Base-by-base conservation (phyloP, 257 asterid species). In the Catharanthus roseus region DNA sequence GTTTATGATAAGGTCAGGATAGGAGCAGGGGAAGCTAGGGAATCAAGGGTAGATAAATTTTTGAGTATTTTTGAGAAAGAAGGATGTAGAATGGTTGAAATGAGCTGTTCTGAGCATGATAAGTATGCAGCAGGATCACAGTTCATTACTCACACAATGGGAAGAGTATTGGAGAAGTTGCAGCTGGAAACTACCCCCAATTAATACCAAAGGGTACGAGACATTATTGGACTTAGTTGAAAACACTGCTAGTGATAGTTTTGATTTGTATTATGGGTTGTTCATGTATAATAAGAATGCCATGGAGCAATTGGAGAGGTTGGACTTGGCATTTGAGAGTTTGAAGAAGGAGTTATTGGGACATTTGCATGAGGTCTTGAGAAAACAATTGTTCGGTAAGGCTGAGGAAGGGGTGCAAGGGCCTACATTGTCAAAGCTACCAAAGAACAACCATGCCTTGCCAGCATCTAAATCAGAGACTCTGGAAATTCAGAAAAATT, bases 61-160 rank as follows among this genome's bases (percentile, higher is more conserved):
- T 69, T 91, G 70, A 86, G 85, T 33, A 78, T 91, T 75, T 91
- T 91, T 72, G 82, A 72, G 53, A 86, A 86, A 65, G 97, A 91
- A 77, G 97, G 97, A 28, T 91, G 97, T 64, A 76, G 83, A 11
- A 91, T 91, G 97, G 97, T 82, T 70, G 95, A 85, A 70, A 91
- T 91, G 96, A 80, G 82, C 13, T 91, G 97, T 72, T 79, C 89
- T 1, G 96, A 91, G 71, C 97, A 91, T 73, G 97, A 91, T 50
- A 86, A 57, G 45, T 31, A 86, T 62, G 97, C 97, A 0, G 97
- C 97, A 0, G 92, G 95, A 4, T 87, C 93, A 28, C 97, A 91
- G 79, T 91, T 91, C 23, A 91, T 91, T 21, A 91, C 93, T 0
- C 97, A 91, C 81, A 86, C 95, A 1, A 74, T 89, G 92, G 97